Conservation (phyloP, 345 rosid genomes). For the Cardamine occulta region DNA sequence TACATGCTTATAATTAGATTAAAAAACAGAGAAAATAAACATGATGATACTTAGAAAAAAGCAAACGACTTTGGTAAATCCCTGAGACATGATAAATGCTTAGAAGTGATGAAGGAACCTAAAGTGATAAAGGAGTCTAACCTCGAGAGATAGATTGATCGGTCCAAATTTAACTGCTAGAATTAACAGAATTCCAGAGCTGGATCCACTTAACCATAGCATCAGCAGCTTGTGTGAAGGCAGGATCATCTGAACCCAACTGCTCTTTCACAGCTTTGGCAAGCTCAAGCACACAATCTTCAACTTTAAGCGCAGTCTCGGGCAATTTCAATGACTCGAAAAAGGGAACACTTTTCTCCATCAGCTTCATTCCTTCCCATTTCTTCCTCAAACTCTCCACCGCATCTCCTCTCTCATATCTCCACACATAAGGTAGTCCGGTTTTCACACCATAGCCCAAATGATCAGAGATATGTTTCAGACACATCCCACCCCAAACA, state of each 20-base stretch:
- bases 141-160: slow-evolving; percentile 31
- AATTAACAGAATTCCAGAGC: slow-evolving; percentile 69
- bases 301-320: slow-evolving; percentile 55
- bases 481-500: slow-evolving; percentile 93
- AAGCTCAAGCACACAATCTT: slow-evolving; percentile 72
- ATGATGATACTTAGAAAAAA: slow-evolving; percentile 16
- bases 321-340: slow-evolving; percentile 73
- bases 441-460: slow-evolving; percentile 83
- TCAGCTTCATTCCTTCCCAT: slow-evolving; percentile 95
- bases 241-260: slow-evolving; percentile 61
- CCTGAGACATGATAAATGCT: slow-evolving; percentile 25
- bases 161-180: slow-evolving; percentile 32
- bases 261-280: slow-evolving; percentile 67
- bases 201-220: slow-evolving; percentile 77
- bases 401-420: slow-evolving; percentile 81
- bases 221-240: slow-evolving; percentile 71
- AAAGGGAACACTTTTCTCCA: slow-evolving; percentile 89
- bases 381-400: slow-evolving; percentile 87
- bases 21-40: slow-evolving; percentile 28
- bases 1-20: slow-evolving; percentile 33
- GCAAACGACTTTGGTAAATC: slow-evolving; percentile 20
- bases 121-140: slow-evolving; percentile 32
- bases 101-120: slow-evolving; percentile 22
- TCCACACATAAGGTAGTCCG: slow-evolving; percentile 90
- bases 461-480: slow-evolving; percentile 79